Conservation (phyloP, 192 early-diverging fungal species). For the Powellomyces hirtus region DNA sequence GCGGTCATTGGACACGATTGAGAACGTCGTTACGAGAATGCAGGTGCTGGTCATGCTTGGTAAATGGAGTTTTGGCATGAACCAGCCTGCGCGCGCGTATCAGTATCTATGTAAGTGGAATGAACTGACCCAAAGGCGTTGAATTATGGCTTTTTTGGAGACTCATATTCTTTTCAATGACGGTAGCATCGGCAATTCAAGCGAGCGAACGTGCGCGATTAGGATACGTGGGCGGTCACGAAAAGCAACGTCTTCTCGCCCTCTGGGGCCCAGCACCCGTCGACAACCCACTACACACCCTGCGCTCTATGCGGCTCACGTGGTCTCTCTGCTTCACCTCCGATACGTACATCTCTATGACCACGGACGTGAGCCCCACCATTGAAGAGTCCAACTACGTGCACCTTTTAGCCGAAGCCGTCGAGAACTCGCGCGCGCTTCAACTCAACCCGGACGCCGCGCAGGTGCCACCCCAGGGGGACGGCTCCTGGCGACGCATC, state of each 20-base stretch:
- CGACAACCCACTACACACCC: constrained; percentile 6
- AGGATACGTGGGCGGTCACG: background rate
- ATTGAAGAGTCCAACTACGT: constrained; percentile 22
- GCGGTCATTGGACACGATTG: background rate
- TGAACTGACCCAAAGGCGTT: too few relatives aligned
- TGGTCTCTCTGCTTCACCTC: constrained; percentile 19
- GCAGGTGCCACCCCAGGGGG: background rate
- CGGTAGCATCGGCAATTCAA: constrained; percentile 12
- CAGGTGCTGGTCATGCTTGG: constrained; percentile 20
- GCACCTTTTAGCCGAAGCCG: constrained; percentile 10
- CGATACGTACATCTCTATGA: constrained; percentile 16
- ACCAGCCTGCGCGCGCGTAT: background rate
- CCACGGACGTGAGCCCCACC: background rate
- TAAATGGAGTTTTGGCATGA: constrained; percentile 20
- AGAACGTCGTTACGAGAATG: background rate
- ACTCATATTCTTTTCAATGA: background rate
- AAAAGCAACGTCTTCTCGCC: background rate
- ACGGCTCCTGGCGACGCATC: constrained; percentile 11
- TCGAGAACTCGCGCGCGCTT: background rate
- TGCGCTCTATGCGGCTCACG: background rate
- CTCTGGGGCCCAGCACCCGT: constrained; percentile 9
- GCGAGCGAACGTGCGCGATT: constrained; percentile 6
- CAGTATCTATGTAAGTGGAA: constrained; percentile 17
- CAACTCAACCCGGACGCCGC: background rate
- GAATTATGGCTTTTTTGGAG: background rate